These are phyloP conservation scores for Acer saccharum DNA, from an alignment of 345 rosid species.

Conservation along the genomic window DNA sequence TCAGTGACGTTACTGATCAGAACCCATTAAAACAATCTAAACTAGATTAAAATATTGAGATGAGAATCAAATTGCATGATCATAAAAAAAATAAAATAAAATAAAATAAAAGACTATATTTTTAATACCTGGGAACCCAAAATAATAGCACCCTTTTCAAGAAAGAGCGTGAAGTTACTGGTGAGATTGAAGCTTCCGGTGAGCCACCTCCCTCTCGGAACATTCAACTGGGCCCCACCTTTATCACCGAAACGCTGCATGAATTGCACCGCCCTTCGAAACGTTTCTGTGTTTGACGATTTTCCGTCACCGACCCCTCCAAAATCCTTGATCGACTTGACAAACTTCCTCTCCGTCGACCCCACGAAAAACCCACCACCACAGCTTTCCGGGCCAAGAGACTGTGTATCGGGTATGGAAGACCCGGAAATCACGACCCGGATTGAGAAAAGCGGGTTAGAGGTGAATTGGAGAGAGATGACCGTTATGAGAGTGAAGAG, in stretches of 20 bases:
- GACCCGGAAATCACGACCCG: conserved; percentile 25
- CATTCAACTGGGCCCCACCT: conserved; percentile 81
- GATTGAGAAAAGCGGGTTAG: conserved; percentile 42
- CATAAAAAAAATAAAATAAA: not conserved
- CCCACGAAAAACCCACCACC: not conserved
- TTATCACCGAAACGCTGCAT: conserved; percentile 42
- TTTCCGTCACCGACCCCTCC: conserved; percentile 92
- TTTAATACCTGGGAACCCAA: conserved; percentile 80
- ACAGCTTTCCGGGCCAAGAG: conserved; percentile 37
- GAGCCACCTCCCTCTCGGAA: conserved; percentile 81
- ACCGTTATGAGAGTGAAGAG: conserved; percentile 50
- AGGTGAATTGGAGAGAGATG: conserved; percentile 62
- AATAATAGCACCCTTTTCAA: conserved; percentile 74
- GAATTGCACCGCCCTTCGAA: conserved; percentile 62
- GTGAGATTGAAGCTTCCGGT: conserved; percentile 96
- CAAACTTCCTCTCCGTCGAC: conserved; percentile 46
- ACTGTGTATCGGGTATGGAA: not conserved
- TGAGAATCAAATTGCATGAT: too few species aligned
- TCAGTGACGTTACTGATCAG: not conserved
- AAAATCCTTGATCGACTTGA: conserved; percentile 75
- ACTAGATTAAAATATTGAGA: not conserved
- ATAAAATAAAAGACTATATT: not conserved
- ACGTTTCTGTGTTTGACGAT: conserved; percentile 76
- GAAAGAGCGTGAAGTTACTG: conserved; percentile 88
- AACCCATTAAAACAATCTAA: not conserved